Evolutionary conservation across 352 stramenopile genomes (phyloP).

Genomic region (Ochromonadaceae sp.): DNA sequence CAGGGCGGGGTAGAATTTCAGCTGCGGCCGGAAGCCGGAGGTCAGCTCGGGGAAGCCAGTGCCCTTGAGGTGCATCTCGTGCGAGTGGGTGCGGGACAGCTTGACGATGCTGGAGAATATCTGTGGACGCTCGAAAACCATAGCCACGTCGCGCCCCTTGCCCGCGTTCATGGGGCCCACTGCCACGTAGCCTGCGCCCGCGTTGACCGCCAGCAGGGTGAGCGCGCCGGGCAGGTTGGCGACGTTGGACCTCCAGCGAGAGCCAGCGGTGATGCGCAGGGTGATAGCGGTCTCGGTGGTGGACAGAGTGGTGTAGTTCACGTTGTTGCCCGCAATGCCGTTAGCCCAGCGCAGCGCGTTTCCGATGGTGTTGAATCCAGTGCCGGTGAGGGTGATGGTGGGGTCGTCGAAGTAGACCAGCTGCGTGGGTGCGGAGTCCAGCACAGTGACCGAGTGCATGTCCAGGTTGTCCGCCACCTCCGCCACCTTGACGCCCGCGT

Average conservation of each 20-base stretch:
- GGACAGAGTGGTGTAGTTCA: constrained; percentile 30
- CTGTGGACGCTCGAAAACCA: constrained; percentile 16
- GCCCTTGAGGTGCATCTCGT: constrained; percentile 27
- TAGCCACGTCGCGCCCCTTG: constrained; percentile 29
- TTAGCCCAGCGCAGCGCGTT: constrained; percentile 30
- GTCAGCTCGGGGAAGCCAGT: constrained; percentile 19
- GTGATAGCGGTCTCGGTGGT: constrained; percentile 18
- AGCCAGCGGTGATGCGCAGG: constrained; percentile 21
- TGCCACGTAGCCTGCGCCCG: constrained; percentile 27
- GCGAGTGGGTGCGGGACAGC: constrained; percentile 31
- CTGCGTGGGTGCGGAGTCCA: neutral
- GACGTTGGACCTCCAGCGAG: constrained; percentile 25
- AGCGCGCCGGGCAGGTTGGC: constrained; percentile 27
- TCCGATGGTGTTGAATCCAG: constrained; percentile 20
- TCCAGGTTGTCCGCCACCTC: constrained; percentile 20
- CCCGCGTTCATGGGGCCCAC: constrained; percentile 29
- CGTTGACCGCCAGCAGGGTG: constrained; percentile 27
- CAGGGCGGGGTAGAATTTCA: constrained; percentile 17
- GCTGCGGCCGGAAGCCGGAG: neutral
- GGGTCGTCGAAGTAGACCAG: constrained; percentile 29
- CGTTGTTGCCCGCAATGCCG: constrained; percentile 18
- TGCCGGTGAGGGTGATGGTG: constrained; percentile 19
- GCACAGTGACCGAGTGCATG: constrained; percentile 9
- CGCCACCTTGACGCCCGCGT: constrained; percentile 24
- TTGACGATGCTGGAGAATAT: constrained; percentile 14